Evolutionary conservation across 805 yeast species (phyloP), one percentile per base, ranked within the genome.

Genomic region (Cyberlindnera sargentensis): DNA sequence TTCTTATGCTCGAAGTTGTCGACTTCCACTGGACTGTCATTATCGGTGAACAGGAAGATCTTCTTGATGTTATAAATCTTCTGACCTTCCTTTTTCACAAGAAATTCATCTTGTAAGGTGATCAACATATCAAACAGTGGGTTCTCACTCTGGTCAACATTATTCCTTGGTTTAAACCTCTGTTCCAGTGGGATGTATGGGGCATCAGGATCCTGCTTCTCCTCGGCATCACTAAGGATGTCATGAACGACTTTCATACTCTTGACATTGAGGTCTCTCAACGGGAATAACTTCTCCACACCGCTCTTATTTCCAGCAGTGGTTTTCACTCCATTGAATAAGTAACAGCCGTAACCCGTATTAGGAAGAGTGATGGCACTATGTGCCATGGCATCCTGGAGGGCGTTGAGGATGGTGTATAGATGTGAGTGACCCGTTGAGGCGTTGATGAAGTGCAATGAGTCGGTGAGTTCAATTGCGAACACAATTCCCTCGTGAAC

Each of bases 261-360:
- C 34, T 65, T 63, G 26, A 73, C 70, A 58, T 77, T 80, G 32
- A 85, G 62, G 49, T 76, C 81, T 41, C 67, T 65, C 32, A 84
- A 61, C 3, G 72, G 65, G 48, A 84, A 70, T 10, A 84, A 53
- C 43, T 68, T 68, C 45, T 66, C 62, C 4, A 84, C 64, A 0
- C 82, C 79, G 10, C 56, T 48, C n/a, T 65, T 60, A 40, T 62
- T 51, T 28, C 61, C 63, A 27, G 55, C 49, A 10, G 65, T 49
- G 0, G 70, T 63, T 43, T 42, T 66, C 41, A 49, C 53, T 60
- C 75, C 74, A 56, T 75, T 78, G 62, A 75, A 78, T 11, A 84
- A 57, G 53, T 80, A 76, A 38, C 89, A 75, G 0, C 96, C 97
- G 26, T 87, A 66, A 0, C 87, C 90, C 2, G 91, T 82, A 37